These are phyloP conservation scores for Globisporangium uncinulatum DNA, from an alignment of 352 stramenopile species.

Conservation along the genomic window DNA sequence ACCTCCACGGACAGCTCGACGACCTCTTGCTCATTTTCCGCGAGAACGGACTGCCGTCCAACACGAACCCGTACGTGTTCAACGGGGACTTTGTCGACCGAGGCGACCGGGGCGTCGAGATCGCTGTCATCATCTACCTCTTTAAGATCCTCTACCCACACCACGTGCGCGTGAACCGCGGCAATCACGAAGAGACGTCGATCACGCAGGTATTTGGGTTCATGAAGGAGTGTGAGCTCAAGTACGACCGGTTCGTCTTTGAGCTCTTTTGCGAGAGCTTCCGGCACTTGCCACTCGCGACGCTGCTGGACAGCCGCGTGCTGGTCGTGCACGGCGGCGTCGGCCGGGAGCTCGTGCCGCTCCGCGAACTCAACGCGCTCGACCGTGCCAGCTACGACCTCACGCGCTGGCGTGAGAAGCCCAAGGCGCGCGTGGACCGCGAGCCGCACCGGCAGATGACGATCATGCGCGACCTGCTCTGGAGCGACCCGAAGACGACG, in stretches of 20 bases:
- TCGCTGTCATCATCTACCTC: constrained; percentile 74
- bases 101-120: constrained; percentile 73
- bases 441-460: constrained; percentile 58
- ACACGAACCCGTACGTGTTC: constrained; percentile 81
- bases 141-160: constrained; percentile 77
- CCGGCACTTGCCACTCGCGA: constrained; percentile 65
- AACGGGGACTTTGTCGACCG: constrained; percentile 86
- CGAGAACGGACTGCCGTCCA: constrained; percentile 73
- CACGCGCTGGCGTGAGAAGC: constrained; percentile 62
- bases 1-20: constrained; percentile 83
- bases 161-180: constrained; percentile 73
- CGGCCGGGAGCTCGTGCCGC: constrained; percentile 43
- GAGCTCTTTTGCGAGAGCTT: constrained; percentile 83
- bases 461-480: constrained; percentile 76
- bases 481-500: constrained; percentile 65
- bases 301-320: constrained; percentile 68
- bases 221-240: constrained; percentile 81
- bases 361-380: constrained; percentile 60
- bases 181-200: constrained; percentile 84
- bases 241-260: constrained; percentile 77
- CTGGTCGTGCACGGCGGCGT: constrained; percentile 76
- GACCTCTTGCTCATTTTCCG: constrained; percentile 80
- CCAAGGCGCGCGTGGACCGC: constrained; percentile 37
- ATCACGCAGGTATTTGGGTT: constrained; percentile 87
- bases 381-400: constrained; percentile 70